These are phyloP conservation scores for Heterobasidion occidentale DNA, from an alignment of 1,284 basidiomycete species.

Conservation along the genomic window DNA sequence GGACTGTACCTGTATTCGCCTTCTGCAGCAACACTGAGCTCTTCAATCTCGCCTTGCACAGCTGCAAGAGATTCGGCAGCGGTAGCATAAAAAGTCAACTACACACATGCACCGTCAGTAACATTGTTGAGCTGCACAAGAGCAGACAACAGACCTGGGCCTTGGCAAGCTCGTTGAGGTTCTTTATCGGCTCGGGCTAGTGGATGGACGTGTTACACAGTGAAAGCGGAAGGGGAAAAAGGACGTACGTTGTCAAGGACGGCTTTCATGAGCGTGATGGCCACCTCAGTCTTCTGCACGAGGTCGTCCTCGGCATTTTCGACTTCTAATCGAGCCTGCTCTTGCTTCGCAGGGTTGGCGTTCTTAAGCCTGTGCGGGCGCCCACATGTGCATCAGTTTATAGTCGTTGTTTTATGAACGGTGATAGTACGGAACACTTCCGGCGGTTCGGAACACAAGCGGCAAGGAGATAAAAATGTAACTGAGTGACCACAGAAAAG, in stretches of 20 bases:
- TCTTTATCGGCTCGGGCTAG: conserved; percentile 92
- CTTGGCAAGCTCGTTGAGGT: conserved; percentile 87
- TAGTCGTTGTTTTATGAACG: neutral
- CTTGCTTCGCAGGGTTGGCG: conserved; percentile 68
- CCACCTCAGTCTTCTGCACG: conserved; percentile 95
- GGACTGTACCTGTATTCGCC: conserved; percentile 74
- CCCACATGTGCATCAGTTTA: neutral
- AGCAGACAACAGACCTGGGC: conserved; percentile 52
- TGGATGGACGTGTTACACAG: neutral
- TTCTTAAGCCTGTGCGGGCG: conserved; percentile 57
- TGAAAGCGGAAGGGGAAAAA: neutral
- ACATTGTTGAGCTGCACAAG: neutral
- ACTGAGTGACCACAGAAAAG: neutral
- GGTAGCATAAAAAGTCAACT: conserved; percentile 79
- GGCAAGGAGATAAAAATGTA: neutral
- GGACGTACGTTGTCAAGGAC: conserved; percentile 86
- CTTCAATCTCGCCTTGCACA: conserved; percentile 86
- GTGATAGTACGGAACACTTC: neutral
- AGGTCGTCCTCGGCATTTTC: conserved; percentile 96
- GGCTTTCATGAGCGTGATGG: conserved; percentile 96
- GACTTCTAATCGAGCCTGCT: conserved; percentile 83
- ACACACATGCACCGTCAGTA: conserved; percentile 6
- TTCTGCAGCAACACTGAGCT: conserved; percentile 84
- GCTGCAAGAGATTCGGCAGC: conserved; percentile 81
- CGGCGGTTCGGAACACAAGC: neutral